These are phyloP conservation scores for Eustoma russellianum DNA, from an alignment of 257 asterid genomes.

Conservation along the genomic window DNA sequence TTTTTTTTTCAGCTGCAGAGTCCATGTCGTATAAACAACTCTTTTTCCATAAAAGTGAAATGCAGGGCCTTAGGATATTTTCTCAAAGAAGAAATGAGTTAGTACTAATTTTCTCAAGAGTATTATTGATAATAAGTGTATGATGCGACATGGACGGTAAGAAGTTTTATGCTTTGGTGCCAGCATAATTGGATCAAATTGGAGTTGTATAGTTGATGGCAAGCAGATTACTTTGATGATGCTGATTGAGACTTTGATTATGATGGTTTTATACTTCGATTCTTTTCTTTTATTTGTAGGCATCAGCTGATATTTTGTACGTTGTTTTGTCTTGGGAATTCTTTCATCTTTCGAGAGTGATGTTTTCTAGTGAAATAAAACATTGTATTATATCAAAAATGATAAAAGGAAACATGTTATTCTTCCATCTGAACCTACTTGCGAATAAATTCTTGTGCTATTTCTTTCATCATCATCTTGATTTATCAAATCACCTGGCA, in stretches of 20 bases:
- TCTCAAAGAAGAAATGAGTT: no score
- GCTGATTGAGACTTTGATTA: conserved; percentile 20
- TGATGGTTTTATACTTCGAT: conserved; percentile 7
- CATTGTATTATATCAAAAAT: no score
- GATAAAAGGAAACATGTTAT: neutral
- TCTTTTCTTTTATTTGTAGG: conserved; percentile 10
- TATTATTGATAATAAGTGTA: no score
- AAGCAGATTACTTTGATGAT: conserved; percentile 17
- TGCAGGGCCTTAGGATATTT: no score
- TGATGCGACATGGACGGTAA: no score
- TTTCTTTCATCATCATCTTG: conserved; percentile 30
- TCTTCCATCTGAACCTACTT: conserved; percentile 31
- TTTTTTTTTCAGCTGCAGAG: no score
- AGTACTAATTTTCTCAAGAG: no score
- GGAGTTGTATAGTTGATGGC: conserved; percentile 17
- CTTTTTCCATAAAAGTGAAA: no score
- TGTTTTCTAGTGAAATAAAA: no score
- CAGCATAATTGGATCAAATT: conserved; percentile 24
- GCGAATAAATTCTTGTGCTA: conserved; percentile 56
- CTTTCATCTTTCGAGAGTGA: conserved; percentile 13
- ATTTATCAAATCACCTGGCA: conserved; percentile 12
- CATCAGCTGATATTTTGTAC: conserved; percentile 29
- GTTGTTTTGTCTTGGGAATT: conserved; percentile 33
- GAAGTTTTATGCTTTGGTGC: conserved; percentile 40
- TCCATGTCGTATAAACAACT: no score